A percentile compares a stretch with the other conserved stretches of the same genome.
Evolutionary conservation across 768 basidiomycete genomes (phyloP).

Genomic region (Polyporus arcularius): DNA sequence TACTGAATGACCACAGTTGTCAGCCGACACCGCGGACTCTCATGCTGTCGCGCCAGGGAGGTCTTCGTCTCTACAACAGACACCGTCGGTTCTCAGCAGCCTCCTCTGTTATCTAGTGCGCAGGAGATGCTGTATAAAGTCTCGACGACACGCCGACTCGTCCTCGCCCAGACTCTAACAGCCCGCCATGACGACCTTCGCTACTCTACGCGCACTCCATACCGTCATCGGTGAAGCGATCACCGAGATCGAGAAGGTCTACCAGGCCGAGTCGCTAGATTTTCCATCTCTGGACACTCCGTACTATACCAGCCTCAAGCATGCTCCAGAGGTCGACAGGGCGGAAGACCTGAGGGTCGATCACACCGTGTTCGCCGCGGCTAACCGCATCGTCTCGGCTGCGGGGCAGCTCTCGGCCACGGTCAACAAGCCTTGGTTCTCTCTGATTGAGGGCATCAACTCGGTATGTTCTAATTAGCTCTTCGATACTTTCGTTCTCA

Average conservation of each 20-base stretch:
- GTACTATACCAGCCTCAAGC: slow-evolving; percentile 13
- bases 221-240: slow-evolving; percentile 65
- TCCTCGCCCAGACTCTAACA: background rate
- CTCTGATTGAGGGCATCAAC: slow-evolving; percentile 55
- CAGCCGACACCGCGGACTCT: too few species aligned
- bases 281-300: slow-evolving; percentile 28
- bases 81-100: too few species aligned
- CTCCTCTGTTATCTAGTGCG: too few species aligned
- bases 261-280: slow-evolving; percentile 20
- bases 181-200: slow-evolving; percentile 43
- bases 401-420: slow-evolving; percentile 63
- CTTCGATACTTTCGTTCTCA: background rate
- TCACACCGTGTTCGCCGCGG: slow-evolving; percentile 30
- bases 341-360: background rate
- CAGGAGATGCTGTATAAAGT: too few species aligned
- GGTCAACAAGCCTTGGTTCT: slow-evolving; percentile 70
- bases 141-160: too few species aligned
- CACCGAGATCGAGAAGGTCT: slow-evolving; percentile 64
- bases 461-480: background rate
- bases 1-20: too few species aligned
- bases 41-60: too few species aligned
- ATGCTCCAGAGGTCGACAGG: background rate
- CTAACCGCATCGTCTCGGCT: slow-evolving; percentile 64
- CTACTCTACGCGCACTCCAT: slow-evolving; percentile 62
- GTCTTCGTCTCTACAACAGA: too few species aligned